Evolutionary conservation across 768 basidiomycete species (phyloP), one percentile per base, ranked within the genome.

Genomic region (Coprinopsis cinerea): DNA sequence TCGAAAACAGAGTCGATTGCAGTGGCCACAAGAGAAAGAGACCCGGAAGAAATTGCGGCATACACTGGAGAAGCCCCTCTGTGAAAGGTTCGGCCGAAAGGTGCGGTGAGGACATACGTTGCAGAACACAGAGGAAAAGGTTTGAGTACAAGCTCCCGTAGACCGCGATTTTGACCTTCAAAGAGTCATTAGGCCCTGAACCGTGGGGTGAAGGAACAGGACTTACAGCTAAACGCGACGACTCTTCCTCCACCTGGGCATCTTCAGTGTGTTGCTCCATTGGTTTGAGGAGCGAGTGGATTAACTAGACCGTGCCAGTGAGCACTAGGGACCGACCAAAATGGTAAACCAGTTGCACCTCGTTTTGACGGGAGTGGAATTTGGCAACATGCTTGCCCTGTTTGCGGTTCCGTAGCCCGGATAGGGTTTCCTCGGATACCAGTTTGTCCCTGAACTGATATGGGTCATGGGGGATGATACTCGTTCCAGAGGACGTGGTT

Each of bases 211-310:
- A 22, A 10, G 30, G 25, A 20, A 32, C 28, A 7, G 20, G 22
- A 66, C 79, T 54, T 59, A 89, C 89, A 17, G 85, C 74, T 41
- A 89, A 57, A 17, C 87, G 83, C 30, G 77, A 72, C 25, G 75
- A 74, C 28, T 84, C 78, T 61, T 85, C 85, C 26, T 83, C 81
- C 11, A 76, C 73, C 52, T 73, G 77, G 14, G 92, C 92, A 58
- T 95, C 90, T 44, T 81, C 77, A 0, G 91, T 91, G 59, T 93
- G 88, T 27, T 85, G 83, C 28, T 92, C 88, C 80, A 98, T 86
- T 0, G 92, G 80, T 66, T 95, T 96, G 27, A 98, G 76, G 53
- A 97, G 67, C n/a, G 81, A 77, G n/a, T 69, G 62, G 54, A 98
- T 95, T 52, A 93, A 84, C 88, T 95, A 59, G 30, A 24, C n/a